These are phyloP conservation scores for Cercophora samala DNA, from an alignment of 495 filamentous ascomycete species.

Conservation along the genomic window DNA sequence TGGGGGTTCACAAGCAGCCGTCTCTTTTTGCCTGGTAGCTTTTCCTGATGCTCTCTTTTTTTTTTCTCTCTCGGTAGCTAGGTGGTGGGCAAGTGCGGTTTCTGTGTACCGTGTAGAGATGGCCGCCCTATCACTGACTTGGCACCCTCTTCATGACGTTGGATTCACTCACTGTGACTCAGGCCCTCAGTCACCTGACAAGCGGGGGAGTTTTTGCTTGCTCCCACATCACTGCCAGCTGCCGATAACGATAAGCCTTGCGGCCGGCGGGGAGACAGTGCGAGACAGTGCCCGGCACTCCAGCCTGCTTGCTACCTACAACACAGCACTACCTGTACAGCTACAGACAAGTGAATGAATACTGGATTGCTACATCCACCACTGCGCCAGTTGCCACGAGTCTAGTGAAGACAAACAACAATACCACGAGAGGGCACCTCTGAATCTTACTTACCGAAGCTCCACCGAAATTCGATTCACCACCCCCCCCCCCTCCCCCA, in stretches of 20 bases:
- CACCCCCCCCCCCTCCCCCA: no score
- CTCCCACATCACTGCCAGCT: slow-evolving; percentile 22
- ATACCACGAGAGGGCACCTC: not conserved
- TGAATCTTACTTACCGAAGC: not conserved
- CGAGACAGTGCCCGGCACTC: not conserved
- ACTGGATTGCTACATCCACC: not conserved
- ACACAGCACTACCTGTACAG: not conserved
- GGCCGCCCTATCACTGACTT: slow-evolving; percentile 9
- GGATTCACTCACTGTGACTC: slow-evolving; percentile 29
- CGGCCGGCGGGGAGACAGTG: not conserved
- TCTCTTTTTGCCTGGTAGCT: not conserved
- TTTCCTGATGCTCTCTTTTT: not conserved
- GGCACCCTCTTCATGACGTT: slow-evolving; percentile 34
- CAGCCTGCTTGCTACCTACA: no score
- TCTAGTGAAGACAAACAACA: not conserved
- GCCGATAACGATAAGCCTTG: not conserved
- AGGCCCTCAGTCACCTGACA: slow-evolving; percentile 34
- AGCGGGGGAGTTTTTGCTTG: slow-evolving; percentile 23
- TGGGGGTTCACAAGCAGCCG: slow-evolving; percentile 4
- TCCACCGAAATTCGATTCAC: not conserved
- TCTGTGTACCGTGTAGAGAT: slow-evolving; percentile 13
- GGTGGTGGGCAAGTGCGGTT: not conserved
- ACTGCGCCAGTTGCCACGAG: not conserved
- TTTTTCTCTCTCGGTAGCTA: not conserved
- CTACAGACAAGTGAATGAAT: not conserved